phyloP scores from a whole-genome alignment of 257 asterid species.

The Nicotiana sylvestris region DNA sequence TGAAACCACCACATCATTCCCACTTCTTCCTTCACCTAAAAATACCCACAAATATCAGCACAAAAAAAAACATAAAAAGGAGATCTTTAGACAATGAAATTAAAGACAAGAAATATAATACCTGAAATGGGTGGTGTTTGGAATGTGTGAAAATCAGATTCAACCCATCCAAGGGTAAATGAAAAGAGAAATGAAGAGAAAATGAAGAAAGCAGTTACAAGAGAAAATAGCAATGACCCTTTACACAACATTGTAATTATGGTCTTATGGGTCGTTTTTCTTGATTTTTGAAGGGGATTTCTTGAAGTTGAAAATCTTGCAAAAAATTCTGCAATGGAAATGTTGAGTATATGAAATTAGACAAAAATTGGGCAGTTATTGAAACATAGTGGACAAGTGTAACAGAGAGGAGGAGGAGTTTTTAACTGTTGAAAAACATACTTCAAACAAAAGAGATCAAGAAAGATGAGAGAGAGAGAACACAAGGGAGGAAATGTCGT shows the following conservation, averaged over 20 bases:
- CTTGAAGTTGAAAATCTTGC: neutral
- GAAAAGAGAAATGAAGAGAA: slow-evolving; percentile 22
- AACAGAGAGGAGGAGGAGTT: neutral
- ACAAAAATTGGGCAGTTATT: neutral
- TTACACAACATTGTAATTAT: slow-evolving; percentile 27
- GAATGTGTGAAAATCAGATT: slow-evolving; percentile 20
- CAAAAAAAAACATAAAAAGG: neutral
- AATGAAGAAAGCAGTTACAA: slow-evolving; percentile 26
- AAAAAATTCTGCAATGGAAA: neutral
- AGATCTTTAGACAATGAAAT: neutral
- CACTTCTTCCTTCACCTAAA: slow-evolving; percentile 29
- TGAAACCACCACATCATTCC: slow-evolving; percentile 20
- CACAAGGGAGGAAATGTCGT: neutral
- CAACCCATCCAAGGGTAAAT: slow-evolving; percentile 21
- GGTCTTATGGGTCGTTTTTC: neutral
- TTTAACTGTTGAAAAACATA: neutral
- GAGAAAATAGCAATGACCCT: slow-evolving; percentile 20
- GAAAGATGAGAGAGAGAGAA: neutral
- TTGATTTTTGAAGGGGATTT: neutral
- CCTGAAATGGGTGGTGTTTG: slow-evolving; percentile 35
- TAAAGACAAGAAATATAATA: slow-evolving; percentile 7
- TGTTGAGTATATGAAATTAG: neutral
- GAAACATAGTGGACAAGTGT: neutral
- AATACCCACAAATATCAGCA: neutral
- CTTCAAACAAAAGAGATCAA: neutral